Conservation (phyloP, 345 rosid species). For the Euphorbia lathyris region DNA sequence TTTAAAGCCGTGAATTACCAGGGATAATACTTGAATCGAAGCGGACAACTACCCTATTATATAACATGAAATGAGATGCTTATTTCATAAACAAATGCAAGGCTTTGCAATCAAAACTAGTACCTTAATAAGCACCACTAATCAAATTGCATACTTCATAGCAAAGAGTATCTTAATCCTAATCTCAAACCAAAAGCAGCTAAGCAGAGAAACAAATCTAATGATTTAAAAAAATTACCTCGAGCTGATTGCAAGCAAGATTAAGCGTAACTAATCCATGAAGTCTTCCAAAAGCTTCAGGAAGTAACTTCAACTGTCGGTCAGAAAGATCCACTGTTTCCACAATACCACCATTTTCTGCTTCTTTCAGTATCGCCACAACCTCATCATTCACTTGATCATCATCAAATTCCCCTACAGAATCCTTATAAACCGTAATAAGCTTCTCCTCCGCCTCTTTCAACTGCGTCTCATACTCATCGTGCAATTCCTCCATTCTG, state of each 20-base stretch:
- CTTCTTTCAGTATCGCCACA: slow-evolving; percentile 12
- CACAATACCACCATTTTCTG: slow-evolving; percentile 16
- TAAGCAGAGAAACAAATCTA: background rate
- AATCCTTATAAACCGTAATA: slow-evolving; percentile 16
- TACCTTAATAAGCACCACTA: background rate
- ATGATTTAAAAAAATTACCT: slow-evolving; percentile 8
- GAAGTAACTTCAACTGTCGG: slow-evolving; percentile 23
- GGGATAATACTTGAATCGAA: too few relatives aligned
- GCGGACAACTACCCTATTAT: too few relatives aligned
- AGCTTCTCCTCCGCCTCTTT: slow-evolving; percentile 22
- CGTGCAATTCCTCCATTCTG: slow-evolving; percentile 24
- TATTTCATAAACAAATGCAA: background rate
- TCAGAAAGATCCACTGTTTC: slow-evolving; percentile 27
- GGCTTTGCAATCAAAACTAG: background rate
- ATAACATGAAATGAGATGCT: background rate
- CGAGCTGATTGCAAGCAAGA: slow-evolving; percentile 24
- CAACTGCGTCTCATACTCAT: slow-evolving; percentile 13
- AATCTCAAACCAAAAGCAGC: background rate
- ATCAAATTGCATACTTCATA: background rate
- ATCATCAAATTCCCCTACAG: slow-evolving; percentile 8
- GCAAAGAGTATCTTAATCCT: background rate
- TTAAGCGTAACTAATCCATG: slow-evolving; percentile 23
- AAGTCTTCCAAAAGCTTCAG: slow-evolving; percentile 21
- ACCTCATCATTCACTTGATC: slow-evolving; percentile 10
- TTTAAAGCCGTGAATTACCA: too few relatives aligned